Base-by-base conservation (phyloP, 192 early-diverging fungal species). In the Endogone sp. region DNA sequence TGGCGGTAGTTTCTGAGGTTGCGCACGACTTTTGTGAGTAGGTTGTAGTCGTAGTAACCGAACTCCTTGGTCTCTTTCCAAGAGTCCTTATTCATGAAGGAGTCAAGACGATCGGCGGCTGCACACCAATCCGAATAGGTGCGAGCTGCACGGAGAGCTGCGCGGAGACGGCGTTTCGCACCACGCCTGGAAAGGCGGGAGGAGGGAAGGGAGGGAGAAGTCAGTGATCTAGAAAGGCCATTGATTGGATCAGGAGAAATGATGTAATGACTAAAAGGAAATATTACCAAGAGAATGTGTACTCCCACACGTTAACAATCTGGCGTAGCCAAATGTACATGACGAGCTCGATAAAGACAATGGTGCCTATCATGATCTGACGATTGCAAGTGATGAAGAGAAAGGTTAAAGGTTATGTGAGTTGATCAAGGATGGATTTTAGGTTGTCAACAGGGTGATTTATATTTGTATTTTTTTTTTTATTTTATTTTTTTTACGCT, bases 281-380 rank as follows among this genome's bases (percentile, higher is more conserved):
- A 37, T 61, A 71, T 70, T 81, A 79, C 85, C 88, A 90, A 61
- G 79, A 79, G 57, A 88, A 70, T 31, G 82, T 64, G 72, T 79
- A 81, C 67, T 93, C 91, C 81, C 88, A 93, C 13, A 86, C 8
- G 62, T 80, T 77, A 20, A 91, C 88, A 60, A 85, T 73, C 68
- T 85, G 79, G 23, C 90, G 81, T 44, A 91, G 68, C 16, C 74
- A 69, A 28, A 88, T 56, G 60, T 92, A 88, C 10, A 86, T 68
- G 24, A 78, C 71, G 28, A 90, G 69, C 71, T 93, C 91, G 11
- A 91, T 56, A 55, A 77, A 55, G 20, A 93, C 82, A 60, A 88
- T 82, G 22, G 75, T 32, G 60, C 80, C 80, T 65, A 91, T 88
- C 25, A 79, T 9, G 28, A 83, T 56, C 83, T 87, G 68, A 13